These are phyloP conservation scores for Penicillium sp. DNA, from an alignment of 2,329 filamentous ascomycete species.

Conservation along the genomic window DNA sequence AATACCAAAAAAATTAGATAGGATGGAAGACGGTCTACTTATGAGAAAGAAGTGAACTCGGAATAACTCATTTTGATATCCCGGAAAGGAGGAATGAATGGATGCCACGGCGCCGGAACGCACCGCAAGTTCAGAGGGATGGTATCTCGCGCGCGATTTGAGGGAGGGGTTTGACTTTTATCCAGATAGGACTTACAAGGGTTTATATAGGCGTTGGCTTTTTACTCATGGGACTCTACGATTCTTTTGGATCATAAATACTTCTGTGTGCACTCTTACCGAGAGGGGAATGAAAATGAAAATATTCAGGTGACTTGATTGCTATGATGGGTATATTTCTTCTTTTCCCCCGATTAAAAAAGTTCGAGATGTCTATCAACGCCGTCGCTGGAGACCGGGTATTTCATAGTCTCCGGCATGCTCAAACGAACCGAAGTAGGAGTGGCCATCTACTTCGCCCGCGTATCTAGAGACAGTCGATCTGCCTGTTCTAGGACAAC, in stretches of 20 bases:
- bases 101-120: too few relatives aligned
- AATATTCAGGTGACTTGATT: not conserved
- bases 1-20: not conserved
- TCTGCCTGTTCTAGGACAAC: slow-evolving; percentile 60
- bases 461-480: slow-evolving; percentile 59
- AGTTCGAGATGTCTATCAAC: not conserved
- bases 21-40: not conserved
- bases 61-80: not conserved
- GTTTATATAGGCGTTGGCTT: not conserved
- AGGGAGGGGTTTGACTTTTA: too few relatives aligned
- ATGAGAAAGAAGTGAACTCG: not conserved
- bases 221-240: not conserved
- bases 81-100: not conserved
- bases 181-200: not conserved
- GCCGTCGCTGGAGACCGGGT: not conserved
- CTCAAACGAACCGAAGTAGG: not conserved
- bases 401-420: not conserved
- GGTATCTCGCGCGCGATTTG: not conserved
- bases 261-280: not conserved
- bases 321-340: slow-evolving; percentile 8
- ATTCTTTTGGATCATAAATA: too few relatives aligned
- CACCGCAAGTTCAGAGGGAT: not conserved
- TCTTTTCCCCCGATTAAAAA: not conserved
- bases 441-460: slow-evolving; percentile 50
- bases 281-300: not conserved